Conservation (phyloP, 2,329 filamentous ascomycete genomes). For the Aspergillus cejpii region DNA sequence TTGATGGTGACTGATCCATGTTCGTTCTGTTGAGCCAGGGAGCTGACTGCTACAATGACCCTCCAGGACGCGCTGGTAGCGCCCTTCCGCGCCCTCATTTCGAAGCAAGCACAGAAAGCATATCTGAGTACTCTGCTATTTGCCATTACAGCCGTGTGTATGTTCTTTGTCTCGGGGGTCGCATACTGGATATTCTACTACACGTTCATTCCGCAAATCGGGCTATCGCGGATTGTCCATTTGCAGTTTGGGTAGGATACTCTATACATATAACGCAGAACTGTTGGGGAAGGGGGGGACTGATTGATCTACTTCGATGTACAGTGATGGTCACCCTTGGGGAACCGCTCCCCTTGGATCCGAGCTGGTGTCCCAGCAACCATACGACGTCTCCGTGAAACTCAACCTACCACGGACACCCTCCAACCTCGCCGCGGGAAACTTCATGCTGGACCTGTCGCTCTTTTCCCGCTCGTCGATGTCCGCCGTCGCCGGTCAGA, state of each 20-base stretch:
- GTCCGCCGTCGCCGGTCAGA: constrained; percentile 23
- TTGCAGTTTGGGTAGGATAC: constrained; percentile 55
- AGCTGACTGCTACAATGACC: constrained; percentile 16
- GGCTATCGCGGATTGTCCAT: constrained; percentile 56
- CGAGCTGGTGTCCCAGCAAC: constrained; percentile 62
- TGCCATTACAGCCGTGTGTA: constrained; percentile 46
- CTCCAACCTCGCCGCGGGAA: constrained; percentile 68
- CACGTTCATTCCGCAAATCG: constrained; percentile 60
- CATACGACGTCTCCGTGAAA: constrained; percentile 74
- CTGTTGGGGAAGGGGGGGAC: neutral
- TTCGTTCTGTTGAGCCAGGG: neutral
- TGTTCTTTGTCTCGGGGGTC: constrained; percentile 53
- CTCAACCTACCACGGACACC: constrained; percentile 73
- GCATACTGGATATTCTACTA: constrained; percentile 64
- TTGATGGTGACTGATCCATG: constrained; percentile 12
- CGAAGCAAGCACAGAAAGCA: constrained; percentile 56
- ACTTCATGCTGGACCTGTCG: constrained; percentile 86
- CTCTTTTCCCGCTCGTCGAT: constrained; percentile 51
- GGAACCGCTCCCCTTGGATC: constrained; percentile 47
- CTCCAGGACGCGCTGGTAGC: constrained; percentile 48
- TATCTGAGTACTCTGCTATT: constrained; percentile 57
- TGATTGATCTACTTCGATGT: constrained; percentile 1
- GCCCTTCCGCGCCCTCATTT: constrained; percentile 52
- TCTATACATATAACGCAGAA: no score
- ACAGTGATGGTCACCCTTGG: constrained; percentile 45